Evolutionary conservation across 192 early-diverging fungal species (phyloP).

Genomic region (Backusella tuberculispora): DNA sequence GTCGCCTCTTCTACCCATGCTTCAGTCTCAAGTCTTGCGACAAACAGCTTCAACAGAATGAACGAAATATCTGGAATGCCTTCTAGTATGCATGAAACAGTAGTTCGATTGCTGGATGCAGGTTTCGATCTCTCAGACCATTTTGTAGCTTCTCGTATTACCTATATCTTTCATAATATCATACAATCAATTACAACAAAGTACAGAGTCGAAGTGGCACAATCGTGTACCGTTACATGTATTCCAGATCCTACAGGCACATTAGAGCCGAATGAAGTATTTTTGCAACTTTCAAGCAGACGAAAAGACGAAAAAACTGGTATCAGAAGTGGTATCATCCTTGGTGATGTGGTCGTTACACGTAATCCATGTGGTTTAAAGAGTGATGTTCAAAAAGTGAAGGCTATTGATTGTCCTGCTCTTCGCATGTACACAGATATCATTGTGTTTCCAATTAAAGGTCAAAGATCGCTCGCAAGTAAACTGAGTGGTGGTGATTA

Average conservation of each 20-base stretch:
- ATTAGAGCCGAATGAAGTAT: conserved; percentile 31
- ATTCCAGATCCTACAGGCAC: conserved; percentile 43
- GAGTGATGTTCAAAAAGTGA: conserved; percentile 61
- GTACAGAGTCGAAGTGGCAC: conserved; percentile 30
- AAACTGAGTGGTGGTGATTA: conserved; percentile 81
- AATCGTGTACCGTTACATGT: conserved; percentile 38
- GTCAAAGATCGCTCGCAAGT: conserved; percentile 67
- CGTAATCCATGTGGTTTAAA: conserved; percentile 68
- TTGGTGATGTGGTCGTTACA: conserved; percentile 47
- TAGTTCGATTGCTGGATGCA: conserved; percentile 36
- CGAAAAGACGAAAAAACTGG: conserved; percentile 35
- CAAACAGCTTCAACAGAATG: background rate
- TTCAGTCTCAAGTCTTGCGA: background rate
- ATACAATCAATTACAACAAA: conserved; percentile 26
- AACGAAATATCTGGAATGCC: conserved; percentile 33
- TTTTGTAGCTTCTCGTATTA: conserved; percentile 34
- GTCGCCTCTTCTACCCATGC: background rate
- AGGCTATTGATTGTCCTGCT: conserved; percentile 52
- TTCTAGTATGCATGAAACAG: conserved; percentile 18
- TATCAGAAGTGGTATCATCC: conserved; percentile 27
- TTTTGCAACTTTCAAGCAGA: conserved; percentile 36
- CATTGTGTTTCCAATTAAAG: conserved; percentile 72
- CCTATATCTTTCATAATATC: conserved; percentile 13
- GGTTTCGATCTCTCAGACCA: conserved; percentile 38
- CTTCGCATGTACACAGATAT: conserved; percentile 63